Evolutionary conservation across 2,329 filamentous ascomycete genomes (phyloP), one percentile per base, ranked within the genome.

Genomic region (Rhinocladiella similis): DNA sequence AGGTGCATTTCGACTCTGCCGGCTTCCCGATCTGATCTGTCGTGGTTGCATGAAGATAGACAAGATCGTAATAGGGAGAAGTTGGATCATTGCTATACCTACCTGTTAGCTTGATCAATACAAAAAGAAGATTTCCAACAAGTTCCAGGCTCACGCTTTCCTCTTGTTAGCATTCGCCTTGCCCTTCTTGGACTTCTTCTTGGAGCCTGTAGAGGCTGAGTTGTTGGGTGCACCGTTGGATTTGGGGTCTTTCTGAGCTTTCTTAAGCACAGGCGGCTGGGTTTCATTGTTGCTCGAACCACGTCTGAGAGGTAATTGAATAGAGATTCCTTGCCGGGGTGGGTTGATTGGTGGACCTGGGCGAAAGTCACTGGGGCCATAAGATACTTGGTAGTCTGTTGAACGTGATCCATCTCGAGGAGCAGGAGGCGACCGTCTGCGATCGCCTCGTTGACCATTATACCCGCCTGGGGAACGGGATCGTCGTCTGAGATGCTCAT

Each of bases 151-250:
- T 55, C 53, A 53, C 50, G 41, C 50, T 53, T 42, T 25, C 5
- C 12, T 22, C 29, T 46, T 20, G 16, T 41, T 36, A 47, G 41
- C 49, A 47, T 52, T 53, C n/a, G 36, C 53, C 46, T 50, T 50
- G 46, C 43, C 45, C 38, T 57, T 52, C 19, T 53, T 57, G 29
- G 49, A 50, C 54, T 53, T 57, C 27, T 57, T 57, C 43, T 57
- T 52, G 29, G 29, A 33, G 29, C 29, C 29, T 33, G 29, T 7
- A 33, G 29, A 33, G 29, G 29, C 29, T 33, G 29, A 33, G 10
- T 12, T 9, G 6, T 12, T 33, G 29, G 29, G 29, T 10, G 29
- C 29, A 33, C 3, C 29, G 10, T 33, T 27, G 14, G n/a, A 33
- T 12, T 41, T 39, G 38, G 18, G 18, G 47, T 35, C 47, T 16